Percentiles rank a stretch among this genome's conserved stretches.
Conservation (phyloP, 805 yeast species). For the Sugiyamaella marilandica region DNA sequence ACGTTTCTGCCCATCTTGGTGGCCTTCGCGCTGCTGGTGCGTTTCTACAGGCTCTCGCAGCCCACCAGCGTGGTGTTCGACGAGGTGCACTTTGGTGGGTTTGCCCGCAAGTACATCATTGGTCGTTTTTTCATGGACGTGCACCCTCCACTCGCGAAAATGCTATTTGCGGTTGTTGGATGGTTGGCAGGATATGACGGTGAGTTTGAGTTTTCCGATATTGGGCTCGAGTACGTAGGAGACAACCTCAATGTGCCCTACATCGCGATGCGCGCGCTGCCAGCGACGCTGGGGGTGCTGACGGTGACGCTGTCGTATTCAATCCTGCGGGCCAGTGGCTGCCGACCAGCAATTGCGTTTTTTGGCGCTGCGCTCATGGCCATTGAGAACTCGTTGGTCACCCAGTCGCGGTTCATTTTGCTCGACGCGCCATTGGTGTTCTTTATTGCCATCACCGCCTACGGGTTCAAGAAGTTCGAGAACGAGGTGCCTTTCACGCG, state of each 20-base stretch:
- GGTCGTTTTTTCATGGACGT: slow-evolving; percentile 66
- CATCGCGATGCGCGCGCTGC: slow-evolving; percentile 51
- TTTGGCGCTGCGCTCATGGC: slow-evolving; percentile 48
- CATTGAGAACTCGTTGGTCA: slow-evolving; percentile 61
- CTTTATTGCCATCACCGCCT: slow-evolving; percentile 44
- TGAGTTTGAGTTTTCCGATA: slow-evolving; percentile 37
- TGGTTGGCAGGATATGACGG: slow-evolving; percentile 51
- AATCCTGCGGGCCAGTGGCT: slow-evolving; percentile 52
- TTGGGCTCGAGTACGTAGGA: slow-evolving; percentile 41
- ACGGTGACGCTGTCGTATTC: slow-evolving; percentile 50
- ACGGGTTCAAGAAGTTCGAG: slow-evolving; percentile 48
- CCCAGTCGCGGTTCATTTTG: slow-evolving; percentile 53
- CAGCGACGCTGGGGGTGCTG: slow-evolving; percentile 51
- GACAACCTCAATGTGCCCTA: slow-evolving; percentile 39
- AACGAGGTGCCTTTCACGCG: slow-evolving; percentile 40
- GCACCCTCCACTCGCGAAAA: slow-evolving; percentile 66
- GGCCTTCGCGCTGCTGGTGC: slow-evolving; percentile 49
- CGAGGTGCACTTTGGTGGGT: slow-evolving; percentile 96
- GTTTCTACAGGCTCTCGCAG: slow-evolving; percentile 54
- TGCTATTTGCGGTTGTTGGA: slow-evolving; percentile 53
- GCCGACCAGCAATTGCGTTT: slow-evolving; percentile 46
- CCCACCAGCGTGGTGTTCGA: slow-evolving; percentile 88
- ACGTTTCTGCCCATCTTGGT: slow-evolving; percentile 36
- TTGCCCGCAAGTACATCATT: slow-evolving; percentile 71
- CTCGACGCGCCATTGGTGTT: slow-evolving; percentile 43